Evolutionary conservation across 495 filamentous ascomycete genomes (phyloP), one percentile per base, ranked within the genome.

Genomic region (Chaetomium tenue): DNA sequence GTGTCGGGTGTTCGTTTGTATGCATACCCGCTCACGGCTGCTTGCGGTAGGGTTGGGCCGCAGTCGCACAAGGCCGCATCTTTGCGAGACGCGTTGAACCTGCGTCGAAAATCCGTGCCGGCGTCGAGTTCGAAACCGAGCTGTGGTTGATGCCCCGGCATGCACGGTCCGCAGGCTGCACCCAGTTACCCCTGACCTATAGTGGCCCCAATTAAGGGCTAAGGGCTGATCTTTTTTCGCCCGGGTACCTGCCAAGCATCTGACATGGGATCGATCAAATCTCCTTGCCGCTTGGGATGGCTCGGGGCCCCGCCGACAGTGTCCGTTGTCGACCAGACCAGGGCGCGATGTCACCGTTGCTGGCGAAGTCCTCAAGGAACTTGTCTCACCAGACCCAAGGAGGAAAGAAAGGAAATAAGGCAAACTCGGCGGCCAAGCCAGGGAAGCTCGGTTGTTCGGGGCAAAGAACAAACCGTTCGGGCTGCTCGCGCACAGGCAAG

Each of bases 331-430:
- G 63, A 66, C 68, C 51, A 42, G 40, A 53, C 50, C 40, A 33
- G 63, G 9, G 63, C 68, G 60, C 70, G 68, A 72, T 72, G 70
- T 72, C 46, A 72, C 70, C 63, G 63, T 61, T 59, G 44, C 25
- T 7, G 16, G 52, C 56, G 44, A n/a, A 20, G 2, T 33, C 40
- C 40, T 59, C 48, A 46, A 58, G 50, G 28, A 53, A 53, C 48
- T 53, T 70, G 70, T 72, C 61, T 70, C 68, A 72, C 68, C 60
- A 70, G 52, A 56, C 64, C 61, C 47, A 64, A 66, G 15, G 56
- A 22, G 60, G 61, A 58, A 62, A n/a, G 33, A 37, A 37, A 28
- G 50, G 16, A 37, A 26, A 18, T 7, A 52, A 26, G 33, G 33
- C 5, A 40, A 15, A 13, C 25, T 16, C 15, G 12, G 12, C 13